Percentiles rank a stretch among this genome's conserved stretches.
phyloP scores from a whole-genome alignment of 306 rosid genomes.

The Canavalia ensiformis region DNA sequence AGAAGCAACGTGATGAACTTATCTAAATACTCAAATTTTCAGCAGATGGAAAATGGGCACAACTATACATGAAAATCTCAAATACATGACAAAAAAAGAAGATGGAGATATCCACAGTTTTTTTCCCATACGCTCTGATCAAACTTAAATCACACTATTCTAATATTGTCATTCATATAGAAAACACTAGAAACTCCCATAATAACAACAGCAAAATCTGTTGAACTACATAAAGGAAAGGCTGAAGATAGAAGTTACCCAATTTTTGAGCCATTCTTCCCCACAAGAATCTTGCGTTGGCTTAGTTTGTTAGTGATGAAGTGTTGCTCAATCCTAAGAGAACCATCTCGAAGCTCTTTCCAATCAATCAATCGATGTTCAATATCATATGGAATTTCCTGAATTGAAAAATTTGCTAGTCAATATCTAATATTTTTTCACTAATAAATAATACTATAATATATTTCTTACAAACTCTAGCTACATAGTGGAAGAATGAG shows the following conservation, averaged over 20 bases:
- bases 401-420: conserved; percentile 41
- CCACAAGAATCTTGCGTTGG: conserved; percentile 94
- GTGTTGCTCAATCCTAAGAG: conserved; percentile 95
- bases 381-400: conserved; percentile 93
- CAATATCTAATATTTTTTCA: conserved; percentile 43
- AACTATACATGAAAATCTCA: conserved; percentile 5
- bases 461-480: conserved; percentile 8
- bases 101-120: background rate
- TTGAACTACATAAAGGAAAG: conserved; percentile 4
- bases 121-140: conserved; percentile 7
- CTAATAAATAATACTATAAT: conserved; percentile 7
- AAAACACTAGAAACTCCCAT: background rate
- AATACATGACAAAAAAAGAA: background rate
- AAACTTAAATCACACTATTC: conserved; percentile 31
- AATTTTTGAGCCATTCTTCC: conserved; percentile 92
- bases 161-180: conserved; percentile 10
- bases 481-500: conserved; percentile 3
- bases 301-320: conserved; percentile 77
- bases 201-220: background rate
- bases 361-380: conserved; percentile 88
- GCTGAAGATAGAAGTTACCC: conserved; percentile 65
- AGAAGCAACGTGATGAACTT: background rate
- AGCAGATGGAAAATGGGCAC: background rate
- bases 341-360: conserved; percentile 94
- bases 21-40: background rate